phyloP scores from a whole-genome alignment of 257 asterid species.

The Nicotiana tabacum region DNA sequence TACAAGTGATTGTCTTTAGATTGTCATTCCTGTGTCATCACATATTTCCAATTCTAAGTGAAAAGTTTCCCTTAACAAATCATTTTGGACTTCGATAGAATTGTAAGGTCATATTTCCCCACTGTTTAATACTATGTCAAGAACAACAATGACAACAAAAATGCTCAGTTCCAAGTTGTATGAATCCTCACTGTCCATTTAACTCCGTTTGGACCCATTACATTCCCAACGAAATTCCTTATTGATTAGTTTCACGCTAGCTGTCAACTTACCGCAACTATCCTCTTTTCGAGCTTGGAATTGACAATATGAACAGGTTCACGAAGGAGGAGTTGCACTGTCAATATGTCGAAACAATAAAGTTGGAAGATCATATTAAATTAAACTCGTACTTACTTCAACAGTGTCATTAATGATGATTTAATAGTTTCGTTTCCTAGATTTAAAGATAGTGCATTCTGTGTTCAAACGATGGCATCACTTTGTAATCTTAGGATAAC shows the following conservation, averaged over 20 bases:
- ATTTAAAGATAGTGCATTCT: background rate
- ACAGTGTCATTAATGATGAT: background rate
- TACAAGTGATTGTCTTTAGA: background rate
- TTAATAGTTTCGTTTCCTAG: background rate
- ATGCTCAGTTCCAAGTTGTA: background rate
- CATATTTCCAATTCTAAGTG: background rate
- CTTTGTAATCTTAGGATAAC: background rate
- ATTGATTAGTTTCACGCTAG: background rate
- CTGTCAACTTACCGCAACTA: background rate
- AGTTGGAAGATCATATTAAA: background rate
- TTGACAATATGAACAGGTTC: background rate
- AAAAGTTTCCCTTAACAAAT: background rate
- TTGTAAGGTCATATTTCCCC: background rate
- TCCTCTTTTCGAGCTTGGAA: background rate
- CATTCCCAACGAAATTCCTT: background rate
- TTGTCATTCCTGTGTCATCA: conserved; percentile 2
- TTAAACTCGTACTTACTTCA: background rate
- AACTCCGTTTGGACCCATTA: too few relatives aligned
- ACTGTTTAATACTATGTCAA: background rate
- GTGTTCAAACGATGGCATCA: background rate
- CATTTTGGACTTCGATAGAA: background rate
- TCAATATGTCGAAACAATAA: background rate
- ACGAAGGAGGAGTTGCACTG: background rate
- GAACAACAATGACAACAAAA: too few relatives aligned
- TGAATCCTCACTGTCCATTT: background rate